Percentiles rank a stretch among this genome's conserved stretches.
These are phyloP conservation scores for Acorus calamus DNA, from an alignment of 106 monocot species.

Conservation along the genomic window DNA sequence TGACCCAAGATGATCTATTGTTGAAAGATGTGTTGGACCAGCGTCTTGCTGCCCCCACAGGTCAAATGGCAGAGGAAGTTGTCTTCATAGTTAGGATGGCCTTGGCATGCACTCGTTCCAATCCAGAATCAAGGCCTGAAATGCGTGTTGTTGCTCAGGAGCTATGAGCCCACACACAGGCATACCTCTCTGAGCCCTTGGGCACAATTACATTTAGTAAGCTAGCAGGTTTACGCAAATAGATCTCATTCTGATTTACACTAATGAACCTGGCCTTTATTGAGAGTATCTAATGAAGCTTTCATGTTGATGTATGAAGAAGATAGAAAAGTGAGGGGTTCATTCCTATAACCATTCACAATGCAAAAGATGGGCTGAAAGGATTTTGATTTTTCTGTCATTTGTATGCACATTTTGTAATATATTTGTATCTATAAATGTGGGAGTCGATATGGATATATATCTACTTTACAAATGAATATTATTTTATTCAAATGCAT, in stretches of 20 bases:
- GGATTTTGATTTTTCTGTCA: no score
- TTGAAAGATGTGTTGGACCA: conserved; percentile 61
- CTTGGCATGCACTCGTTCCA: conserved; percentile 29
- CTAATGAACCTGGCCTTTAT: no score
- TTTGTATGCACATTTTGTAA: no score
- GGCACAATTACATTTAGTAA: conserved; percentile 36
- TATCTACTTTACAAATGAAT: no score
- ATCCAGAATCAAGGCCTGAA: conserved; percentile 34
- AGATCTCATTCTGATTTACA: not conserved
- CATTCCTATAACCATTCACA: no score
- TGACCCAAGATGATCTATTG: conserved; percentile 7
- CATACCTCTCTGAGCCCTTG: conserved; percentile 37
- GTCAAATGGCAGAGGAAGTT: conserved; percentile 56
- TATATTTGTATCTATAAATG: no score
- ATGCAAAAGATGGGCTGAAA: no score
- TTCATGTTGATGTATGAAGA: no score
- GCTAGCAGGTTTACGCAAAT: conserved; percentile 27
- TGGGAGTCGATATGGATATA: no score
- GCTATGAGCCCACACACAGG: conserved; percentile 34
- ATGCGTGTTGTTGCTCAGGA: conserved; percentile 70
- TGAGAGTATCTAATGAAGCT: no score
- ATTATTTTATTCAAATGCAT: no score
- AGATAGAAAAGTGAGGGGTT: no score
- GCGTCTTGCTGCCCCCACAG: conserved; percentile 38
- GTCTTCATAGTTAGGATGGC: conserved; percentile 46